These are phyloP conservation scores for Ephemerocybe angulata DNA, from an alignment of 768 basidiomycete species.

Conservation along the genomic window DNA sequence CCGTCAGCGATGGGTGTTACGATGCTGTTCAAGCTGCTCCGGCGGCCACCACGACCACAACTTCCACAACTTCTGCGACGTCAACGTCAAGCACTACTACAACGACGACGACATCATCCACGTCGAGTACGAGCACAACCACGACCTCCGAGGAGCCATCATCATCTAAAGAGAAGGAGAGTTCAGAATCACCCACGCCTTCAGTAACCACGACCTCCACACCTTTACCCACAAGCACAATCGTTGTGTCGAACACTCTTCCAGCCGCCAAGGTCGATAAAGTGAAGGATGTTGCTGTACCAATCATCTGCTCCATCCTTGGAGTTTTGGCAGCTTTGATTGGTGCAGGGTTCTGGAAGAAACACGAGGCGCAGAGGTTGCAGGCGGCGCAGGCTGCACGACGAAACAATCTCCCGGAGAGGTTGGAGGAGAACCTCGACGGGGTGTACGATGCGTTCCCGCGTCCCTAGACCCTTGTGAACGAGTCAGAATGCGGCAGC, in stretches of 20 bases:
- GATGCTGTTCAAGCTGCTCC: neutral
- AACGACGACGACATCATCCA: neutral
- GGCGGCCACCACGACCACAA: neutral
- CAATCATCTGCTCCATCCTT: slow-evolving; percentile 4
- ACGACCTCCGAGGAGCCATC: neutral
- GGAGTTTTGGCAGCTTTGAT: neutral
- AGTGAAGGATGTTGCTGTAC: neutral
- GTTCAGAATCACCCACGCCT: neutral
- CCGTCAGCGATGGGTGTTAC: slow-evolving; percentile 11
- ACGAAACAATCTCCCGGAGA: no score
- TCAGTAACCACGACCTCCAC: neutral
- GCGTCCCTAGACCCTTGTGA: no score
- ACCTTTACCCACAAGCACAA: neutral
- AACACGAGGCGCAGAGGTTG: neutral
- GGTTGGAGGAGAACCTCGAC: no score
- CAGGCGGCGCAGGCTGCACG: neutral
- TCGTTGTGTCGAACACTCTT: neutral
- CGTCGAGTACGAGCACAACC: neutral
- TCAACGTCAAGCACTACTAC: neutral
- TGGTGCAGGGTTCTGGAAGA: neutral
- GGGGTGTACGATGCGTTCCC: no score
- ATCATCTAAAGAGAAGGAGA: neutral
- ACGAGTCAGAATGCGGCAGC: no score
- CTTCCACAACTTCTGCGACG: neutral
- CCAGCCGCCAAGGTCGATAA: neutral